Conservation (phyloP, 148 eudicot genomes). For the Suaeda aralocaspica region DNA sequence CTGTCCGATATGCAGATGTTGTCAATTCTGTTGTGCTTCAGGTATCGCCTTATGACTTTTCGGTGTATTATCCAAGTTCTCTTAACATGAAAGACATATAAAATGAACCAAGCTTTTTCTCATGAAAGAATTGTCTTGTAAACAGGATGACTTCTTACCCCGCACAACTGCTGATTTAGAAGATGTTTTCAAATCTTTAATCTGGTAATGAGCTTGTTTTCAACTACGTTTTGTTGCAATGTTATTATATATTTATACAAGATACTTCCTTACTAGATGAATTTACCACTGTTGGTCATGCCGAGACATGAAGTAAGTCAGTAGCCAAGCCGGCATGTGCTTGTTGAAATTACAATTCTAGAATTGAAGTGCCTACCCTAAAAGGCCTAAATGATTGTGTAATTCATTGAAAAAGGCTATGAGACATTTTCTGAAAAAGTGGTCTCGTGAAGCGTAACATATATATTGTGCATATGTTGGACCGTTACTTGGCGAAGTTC, state of each 20-base stretch:
- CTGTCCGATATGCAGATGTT: constrained; percentile 92
- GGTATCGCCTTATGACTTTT: constrained; percentile 39
- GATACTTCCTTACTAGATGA: background rate
- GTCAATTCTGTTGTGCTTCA: constrained; percentile 88
- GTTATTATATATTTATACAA: background rate
- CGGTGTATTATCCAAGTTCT: background rate
- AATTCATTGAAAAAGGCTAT: background rate
- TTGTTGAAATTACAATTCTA: constrained; percentile 1
- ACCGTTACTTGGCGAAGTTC: background rate
- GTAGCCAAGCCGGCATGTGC: background rate
- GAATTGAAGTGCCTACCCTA: background rate
- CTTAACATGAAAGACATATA: background rate
- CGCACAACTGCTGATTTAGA: constrained; percentile 84
- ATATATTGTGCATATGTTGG: background rate
- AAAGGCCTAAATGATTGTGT: background rate
- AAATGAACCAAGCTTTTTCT: background rate
- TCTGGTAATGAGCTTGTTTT: constrained; percentile 80
- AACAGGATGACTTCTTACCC: constrained; percentile 97
- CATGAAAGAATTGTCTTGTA: constrained; percentile 4
- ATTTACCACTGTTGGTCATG: background rate
- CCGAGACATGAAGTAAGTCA: background rate
- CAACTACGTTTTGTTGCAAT: constrained; percentile 25
- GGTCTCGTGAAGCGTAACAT: background rate
- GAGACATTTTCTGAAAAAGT: background rate
- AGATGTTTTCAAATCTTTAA: constrained; percentile 64